These are phyloP conservation scores for Hansenula anomala DNA, from an alignment of 1,139 yeast genomes.

Conservation along the genomic window DNA sequence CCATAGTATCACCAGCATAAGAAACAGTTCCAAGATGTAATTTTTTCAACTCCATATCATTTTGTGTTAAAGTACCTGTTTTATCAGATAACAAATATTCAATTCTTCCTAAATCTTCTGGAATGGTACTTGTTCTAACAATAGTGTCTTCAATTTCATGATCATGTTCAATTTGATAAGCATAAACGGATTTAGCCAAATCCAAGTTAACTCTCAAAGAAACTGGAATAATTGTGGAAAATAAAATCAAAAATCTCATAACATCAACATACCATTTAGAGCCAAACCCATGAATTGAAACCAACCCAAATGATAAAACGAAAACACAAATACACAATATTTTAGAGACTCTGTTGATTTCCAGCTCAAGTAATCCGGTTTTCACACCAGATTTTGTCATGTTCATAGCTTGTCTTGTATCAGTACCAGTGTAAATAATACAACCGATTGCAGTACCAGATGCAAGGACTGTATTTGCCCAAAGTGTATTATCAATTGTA, in stretches of 20 bases:
- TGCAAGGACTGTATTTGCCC: conserved; percentile 98
- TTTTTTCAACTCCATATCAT: conserved; percentile 95
- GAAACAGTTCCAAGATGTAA: conserved; percentile 90
- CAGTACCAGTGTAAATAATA: conserved; percentile 84
- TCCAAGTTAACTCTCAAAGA: conserved; percentile 91
- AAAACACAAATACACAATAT: conserved; percentile 86
- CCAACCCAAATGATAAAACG: conserved; percentile 68
- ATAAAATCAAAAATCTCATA: conserved; percentile 83
- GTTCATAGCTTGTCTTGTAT: conserved; percentile 92
- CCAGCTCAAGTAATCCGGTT: conserved; percentile 83
- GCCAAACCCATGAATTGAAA: conserved; percentile 74
- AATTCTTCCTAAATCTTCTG: conserved; percentile 94
- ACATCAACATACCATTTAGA: conserved; percentile 84
- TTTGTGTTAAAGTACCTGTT: conserved; percentile 96
- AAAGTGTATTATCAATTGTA: conserved; percentile 83
- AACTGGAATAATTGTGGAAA: conserved; percentile 95
- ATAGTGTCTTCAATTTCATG: conserved; percentile 74
- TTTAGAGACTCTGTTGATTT: conserved; percentile 84
- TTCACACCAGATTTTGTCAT: conserved; percentile 89
- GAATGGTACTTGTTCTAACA: conserved; percentile 95
- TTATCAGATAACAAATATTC: conserved; percentile 91
- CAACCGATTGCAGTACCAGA: conserved; percentile 89
- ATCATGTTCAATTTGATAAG: conserved; percentile 92
- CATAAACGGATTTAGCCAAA: conserved; percentile 93
- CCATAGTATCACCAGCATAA: conserved; percentile 89